These are phyloP conservation scores for Microbotryomycetes sp. DNA, from an alignment of 1,284 basidiomycete genomes.

Conservation along the genomic window DNA sequence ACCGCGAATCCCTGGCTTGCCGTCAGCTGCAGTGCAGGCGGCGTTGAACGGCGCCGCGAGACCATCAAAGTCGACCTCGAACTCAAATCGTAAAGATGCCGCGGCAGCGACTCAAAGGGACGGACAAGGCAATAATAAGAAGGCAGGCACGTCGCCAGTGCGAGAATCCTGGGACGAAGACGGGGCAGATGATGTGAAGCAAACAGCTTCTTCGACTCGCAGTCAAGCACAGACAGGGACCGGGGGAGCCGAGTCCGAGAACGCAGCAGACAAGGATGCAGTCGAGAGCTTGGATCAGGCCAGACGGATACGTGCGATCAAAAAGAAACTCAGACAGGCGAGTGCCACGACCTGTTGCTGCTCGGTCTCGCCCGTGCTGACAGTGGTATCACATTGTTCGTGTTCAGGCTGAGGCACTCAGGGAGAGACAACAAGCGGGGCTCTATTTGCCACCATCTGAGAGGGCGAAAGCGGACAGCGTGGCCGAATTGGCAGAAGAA, in stretches of 20 bases:
- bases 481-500: conserved; percentile 9
- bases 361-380: background rate
- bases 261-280: background rate
- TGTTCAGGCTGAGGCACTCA: conserved; percentile 9
- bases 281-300: background rate
- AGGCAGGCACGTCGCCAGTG: conserved; percentile 47
- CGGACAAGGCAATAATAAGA: background rate
- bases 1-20: conserved; percentile 59
- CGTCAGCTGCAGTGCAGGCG: background rate
- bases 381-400: background rate
- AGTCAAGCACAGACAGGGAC: no score
- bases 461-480: conserved; percentile 10
- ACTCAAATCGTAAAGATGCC: conserved; percentile 36
- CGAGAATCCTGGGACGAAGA: conserved; percentile 69
- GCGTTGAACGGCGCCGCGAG: conserved; percentile 11
- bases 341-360: background rate
- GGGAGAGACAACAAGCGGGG: background rate
- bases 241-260: no score
- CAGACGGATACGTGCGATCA: conserved; percentile 7
- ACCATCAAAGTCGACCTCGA: conserved; percentile 41
- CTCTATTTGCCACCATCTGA: background rate
- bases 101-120: conserved; percentile 42
- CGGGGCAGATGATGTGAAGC: conserved; percentile 55
- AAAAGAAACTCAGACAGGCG: conserved; percentile 24
- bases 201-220: no score